phyloP scores from a whole-genome alignment of 140 eudicot genomes.

The Cichorium intybus region DNA sequence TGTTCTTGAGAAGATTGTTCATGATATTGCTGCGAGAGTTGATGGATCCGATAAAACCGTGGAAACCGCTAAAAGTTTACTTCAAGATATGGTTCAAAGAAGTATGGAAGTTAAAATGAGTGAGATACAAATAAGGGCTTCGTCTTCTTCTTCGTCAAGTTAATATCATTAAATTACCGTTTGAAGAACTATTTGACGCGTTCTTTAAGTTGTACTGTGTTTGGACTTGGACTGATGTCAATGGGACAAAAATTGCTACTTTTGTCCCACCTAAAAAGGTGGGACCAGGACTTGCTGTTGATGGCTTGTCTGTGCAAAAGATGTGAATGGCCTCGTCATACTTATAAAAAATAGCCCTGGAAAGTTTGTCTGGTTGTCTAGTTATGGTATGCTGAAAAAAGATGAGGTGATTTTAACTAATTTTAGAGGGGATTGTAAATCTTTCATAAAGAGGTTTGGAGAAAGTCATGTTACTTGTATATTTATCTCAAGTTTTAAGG shows the following conservation, averaged over 20 bases:
- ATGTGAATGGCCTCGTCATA: no score
- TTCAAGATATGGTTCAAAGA: slow-evolving; percentile 68
- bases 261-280: neutral
- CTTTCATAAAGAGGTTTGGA: slow-evolving; percentile 21
- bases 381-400: slow-evolving; percentile 22
- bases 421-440: slow-evolving; percentile 50
- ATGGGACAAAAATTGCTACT: neutral
- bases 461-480: slow-evolving; percentile 33
- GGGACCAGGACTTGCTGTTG: neutral
- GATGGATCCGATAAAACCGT: slow-evolving; percentile 60
- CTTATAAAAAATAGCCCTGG: neutral
- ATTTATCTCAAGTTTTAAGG: slow-evolving; percentile 18
- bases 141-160: slow-evolving; percentile 33
- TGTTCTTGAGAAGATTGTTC: slow-evolving; percentile 64
- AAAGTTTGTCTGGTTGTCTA: neutral
- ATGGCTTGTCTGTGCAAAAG: neutral
- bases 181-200: slow-evolving; percentile 28
- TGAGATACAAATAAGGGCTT: slow-evolving; percentile 34
- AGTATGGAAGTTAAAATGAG: slow-evolving; percentile 42
- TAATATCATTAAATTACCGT: slow-evolving; percentile 18
- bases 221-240: neutral
- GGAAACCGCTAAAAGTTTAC: slow-evolving; percentile 57
- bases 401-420: slow-evolving; percentile 43
- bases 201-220: neutral
- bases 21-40: slow-evolving; percentile 49